phyloP scores from a whole-genome alignment of 192 early-diverging fungal genomes.

The Dimargaris cristalligena region DNA sequence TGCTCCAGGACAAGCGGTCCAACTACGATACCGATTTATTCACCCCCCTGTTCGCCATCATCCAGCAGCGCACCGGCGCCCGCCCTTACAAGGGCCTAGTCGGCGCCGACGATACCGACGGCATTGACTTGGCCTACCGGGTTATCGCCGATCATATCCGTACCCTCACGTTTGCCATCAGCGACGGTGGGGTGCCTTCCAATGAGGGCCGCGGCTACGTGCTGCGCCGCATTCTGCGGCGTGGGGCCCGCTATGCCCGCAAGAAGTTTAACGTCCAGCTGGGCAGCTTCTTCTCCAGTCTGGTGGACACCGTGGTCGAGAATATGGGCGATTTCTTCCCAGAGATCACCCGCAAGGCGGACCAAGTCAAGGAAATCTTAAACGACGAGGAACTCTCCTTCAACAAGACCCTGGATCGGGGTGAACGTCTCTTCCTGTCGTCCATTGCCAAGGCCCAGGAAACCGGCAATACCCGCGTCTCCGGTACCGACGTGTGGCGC shows the following conservation, averaged over 20 bases:
- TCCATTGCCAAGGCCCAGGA: constrained; percentile 36
- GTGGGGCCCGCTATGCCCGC: constrained; percentile 86
- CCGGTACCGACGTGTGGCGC: constrained; percentile 88
- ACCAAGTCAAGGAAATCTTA: constrained; percentile 83
- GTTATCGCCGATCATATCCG: constrained; percentile 96
- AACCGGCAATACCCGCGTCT: constrained; percentile 37
- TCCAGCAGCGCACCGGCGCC: constrained; percentile 76
- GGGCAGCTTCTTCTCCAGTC: constrained; percentile 80
- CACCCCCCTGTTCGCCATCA: constrained; percentile 59
- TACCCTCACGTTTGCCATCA: constrained; percentile 90
- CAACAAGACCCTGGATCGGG: constrained; percentile 91
- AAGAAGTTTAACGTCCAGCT: constrained; percentile 80
- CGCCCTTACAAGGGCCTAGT: constrained; percentile 71
- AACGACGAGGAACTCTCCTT: constrained; percentile 93
- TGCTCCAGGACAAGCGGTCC: constrained; percentile 82
- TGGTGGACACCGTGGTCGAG: constrained; percentile 80
- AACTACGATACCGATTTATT: constrained; percentile 98
- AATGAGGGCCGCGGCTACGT: constrained; percentile 99
- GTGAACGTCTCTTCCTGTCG: constrained; percentile 77
- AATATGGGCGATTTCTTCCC: constrained; percentile 90
- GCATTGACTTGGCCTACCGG: constrained; percentile 95
- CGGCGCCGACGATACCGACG: constrained; percentile 81
- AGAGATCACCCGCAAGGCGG: constrained; percentile 58
- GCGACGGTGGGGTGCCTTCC: constrained; percentile 87
- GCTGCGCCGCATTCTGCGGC: constrained; percentile 83